Percentiles rank a stretch among this genome's conserved stretches.
These are phyloP conservation scores for Leccinum uliginosum DNA, from an alignment of 768 basidiomycete species.

Conservation along the genomic window DNA sequence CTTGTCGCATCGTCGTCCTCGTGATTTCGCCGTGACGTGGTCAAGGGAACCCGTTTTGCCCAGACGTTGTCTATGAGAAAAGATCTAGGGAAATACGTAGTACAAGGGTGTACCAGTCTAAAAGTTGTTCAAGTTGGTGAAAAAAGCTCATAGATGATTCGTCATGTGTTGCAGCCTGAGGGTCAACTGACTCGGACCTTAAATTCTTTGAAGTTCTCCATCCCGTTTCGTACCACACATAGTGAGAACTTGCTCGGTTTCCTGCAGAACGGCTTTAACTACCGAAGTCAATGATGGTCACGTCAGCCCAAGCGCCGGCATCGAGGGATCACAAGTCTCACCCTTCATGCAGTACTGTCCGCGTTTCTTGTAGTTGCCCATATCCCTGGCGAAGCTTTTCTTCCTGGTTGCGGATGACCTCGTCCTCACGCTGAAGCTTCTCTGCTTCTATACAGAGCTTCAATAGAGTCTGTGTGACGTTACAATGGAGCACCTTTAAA, in stretches of 20 bases:
- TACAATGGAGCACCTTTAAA: conserved; percentile 51
- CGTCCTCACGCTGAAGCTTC: conserved; percentile 38
- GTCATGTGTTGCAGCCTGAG: not conserved
- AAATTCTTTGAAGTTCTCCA: conserved; percentile 13
- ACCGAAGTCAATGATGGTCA: not conserved
- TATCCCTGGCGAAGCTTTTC: conserved; percentile 35
- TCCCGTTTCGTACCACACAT: conserved; percentile 45
- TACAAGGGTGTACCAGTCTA: not conserved
- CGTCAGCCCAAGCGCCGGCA: conserved; percentile 3
- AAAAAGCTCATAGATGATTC: not conserved
- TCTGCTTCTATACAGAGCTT: conserved; percentile 38
- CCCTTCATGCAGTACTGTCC: conserved; percentile 39
- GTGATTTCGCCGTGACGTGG: too few species aligned
- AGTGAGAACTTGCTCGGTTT: conserved; percentile 40
- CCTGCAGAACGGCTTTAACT: conserved; percentile 42
- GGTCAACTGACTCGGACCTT: not conserved
- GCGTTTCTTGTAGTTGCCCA: conserved; percentile 39
- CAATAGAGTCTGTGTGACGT: conserved; percentile 42
- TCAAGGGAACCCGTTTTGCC: not conserved
- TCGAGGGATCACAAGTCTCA: conserved; percentile 13
- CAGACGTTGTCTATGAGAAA: not conserved
- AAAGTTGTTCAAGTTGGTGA: not conserved
- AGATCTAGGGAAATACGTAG: not conserved
- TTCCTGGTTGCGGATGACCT: conserved; percentile 39
- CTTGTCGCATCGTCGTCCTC: too few species aligned